Evolutionary conservation across 306 rosid genomes (phyloP).

Genomic region (Myrica gale): DNA sequence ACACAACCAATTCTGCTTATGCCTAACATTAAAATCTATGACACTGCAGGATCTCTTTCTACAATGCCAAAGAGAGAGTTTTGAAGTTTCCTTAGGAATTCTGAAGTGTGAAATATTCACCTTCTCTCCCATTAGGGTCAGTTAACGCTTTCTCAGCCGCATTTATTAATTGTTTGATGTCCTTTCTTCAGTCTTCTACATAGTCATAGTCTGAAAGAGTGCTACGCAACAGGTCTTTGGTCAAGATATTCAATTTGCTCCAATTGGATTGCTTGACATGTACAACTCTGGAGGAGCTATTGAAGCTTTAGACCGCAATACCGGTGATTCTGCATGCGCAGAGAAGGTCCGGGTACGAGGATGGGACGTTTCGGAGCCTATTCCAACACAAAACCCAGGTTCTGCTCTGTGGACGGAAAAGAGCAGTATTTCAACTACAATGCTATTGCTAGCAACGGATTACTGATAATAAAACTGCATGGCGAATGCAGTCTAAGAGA

Average conservation of each 20-base stretch:
- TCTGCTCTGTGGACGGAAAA: slow-evolving; percentile 47
- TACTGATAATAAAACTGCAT: slow-evolving; percentile 43
- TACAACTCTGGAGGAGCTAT: slow-evolving; percentile 78
- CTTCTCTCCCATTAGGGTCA: slow-evolving; percentile 51
- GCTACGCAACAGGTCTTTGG: slow-evolving; percentile 42
- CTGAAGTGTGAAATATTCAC: slow-evolving; percentile 60
- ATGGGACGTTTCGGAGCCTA: slow-evolving; percentile 61
- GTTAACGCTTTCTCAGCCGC: slow-evolving; percentile 11
- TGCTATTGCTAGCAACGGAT: slow-evolving; percentile 35
- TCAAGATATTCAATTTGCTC: slow-evolving; percentile 43
- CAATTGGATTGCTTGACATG: slow-evolving; percentile 65
- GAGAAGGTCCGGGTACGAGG: slow-evolving; percentile 48
- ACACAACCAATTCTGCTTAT: slow-evolving; percentile 12
- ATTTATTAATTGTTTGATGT: neutral
- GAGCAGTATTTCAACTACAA: slow-evolving; percentile 48
- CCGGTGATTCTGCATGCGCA: slow-evolving; percentile 25
- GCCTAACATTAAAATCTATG: neutral
- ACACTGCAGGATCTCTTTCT: slow-evolving; percentile 49
- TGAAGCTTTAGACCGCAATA: slow-evolving; percentile 38
- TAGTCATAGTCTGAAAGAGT: neutral
- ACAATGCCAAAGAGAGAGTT: slow-evolving; percentile 36
- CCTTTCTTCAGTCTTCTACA: too few species aligned
- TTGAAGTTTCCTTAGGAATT: slow-evolving; percentile 46
- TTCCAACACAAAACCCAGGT: slow-evolving; percentile 49
- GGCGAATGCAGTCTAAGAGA: slow-evolving; percentile 41